These are phyloP conservation scores for Erodium moschatum DNA, from an alignment of 441 rosid species.

Conservation along the genomic window DNA sequence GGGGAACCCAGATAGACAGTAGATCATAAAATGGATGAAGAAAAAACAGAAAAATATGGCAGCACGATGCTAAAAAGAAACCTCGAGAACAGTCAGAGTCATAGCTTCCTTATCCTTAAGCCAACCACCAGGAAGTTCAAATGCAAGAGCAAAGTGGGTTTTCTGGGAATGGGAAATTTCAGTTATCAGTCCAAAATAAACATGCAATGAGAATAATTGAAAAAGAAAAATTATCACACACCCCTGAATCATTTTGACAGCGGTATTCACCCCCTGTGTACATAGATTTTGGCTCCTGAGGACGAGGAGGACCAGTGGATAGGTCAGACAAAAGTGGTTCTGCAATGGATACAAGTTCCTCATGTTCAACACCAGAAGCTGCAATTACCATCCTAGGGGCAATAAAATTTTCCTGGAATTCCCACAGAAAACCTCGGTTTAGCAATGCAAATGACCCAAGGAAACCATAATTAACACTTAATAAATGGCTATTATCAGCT, in stretches of 20 bases:
- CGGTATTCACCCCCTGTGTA: constrained; percentile 89
- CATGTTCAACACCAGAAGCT: constrained; percentile 72
- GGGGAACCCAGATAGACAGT: constrained; percentile 8
- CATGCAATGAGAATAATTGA: constrained; percentile 5
- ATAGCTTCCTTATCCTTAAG: constrained; percentile 65
- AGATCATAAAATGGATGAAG: neutral
- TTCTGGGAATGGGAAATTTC: constrained; percentile 31
- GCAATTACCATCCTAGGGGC: constrained; percentile 83
- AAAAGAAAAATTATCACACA: constrained; percentile 20
- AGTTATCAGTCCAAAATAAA: constrained; percentile 12
- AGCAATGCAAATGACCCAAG: constrained; percentile 11
- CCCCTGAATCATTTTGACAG: constrained; percentile 69
- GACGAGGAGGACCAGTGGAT: constrained; percentile 34
- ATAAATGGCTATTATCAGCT: neutral
- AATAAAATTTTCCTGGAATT: constrained; percentile 61
- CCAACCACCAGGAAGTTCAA: constrained; percentile 94
- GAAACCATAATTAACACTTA: neutral
- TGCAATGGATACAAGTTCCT: constrained; percentile 56
- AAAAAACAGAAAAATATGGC: neutral
- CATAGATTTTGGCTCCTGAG: constrained; percentile 52
- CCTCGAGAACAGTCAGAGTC: constrained; percentile 81
- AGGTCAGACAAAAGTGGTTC: constrained; percentile 78
- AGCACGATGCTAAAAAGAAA: constrained; percentile 12
- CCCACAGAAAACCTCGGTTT: constrained; percentile 20
- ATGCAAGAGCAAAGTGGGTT: constrained; percentile 86